Conservation (phyloP, 1,284 basidiomycete species). For the Exsudoporus floridanus region DNA sequence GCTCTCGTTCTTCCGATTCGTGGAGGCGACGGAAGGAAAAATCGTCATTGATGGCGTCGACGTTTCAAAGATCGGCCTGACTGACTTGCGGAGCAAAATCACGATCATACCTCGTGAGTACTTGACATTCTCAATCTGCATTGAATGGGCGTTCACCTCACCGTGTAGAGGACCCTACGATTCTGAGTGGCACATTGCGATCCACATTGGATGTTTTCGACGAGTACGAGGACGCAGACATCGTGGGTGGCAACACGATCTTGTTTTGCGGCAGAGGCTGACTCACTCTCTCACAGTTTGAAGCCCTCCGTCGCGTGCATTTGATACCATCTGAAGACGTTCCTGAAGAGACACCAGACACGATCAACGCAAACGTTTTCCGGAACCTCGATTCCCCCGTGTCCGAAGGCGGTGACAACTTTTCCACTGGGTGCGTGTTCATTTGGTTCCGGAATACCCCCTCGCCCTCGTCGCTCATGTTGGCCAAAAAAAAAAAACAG, state of each 20-base stretch:
- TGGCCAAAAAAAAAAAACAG: conserved; percentile 17
- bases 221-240: conserved; percentile 84
- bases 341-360: conserved; percentile 41
- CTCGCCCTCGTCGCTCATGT: conserved; percentile 1
- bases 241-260: conserved; percentile 50
- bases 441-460: background rate
- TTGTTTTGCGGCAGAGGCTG: background rate
- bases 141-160: background rate
- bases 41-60: conserved; percentile 90
- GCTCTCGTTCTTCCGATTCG: conserved; percentile 93
- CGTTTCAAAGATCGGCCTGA: conserved; percentile 82
- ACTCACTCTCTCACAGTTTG: conserved; percentile 53
- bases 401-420: conserved; percentile 91
- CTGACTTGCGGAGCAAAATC: conserved; percentile 79
- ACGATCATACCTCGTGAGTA: conserved; percentile 90
- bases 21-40: conserved; percentile 80
- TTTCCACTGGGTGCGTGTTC: conserved; percentile 73
- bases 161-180: conserved; percentile 79
- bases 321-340: conserved; percentile 66
- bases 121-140: background rate
- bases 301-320: conserved; percentile 85
- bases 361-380: conserved; percentile 82
- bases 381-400: conserved; percentile 82
- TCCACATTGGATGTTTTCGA: conserved; percentile 90
- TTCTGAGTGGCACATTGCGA: conserved; percentile 83